Evolutionary conservation across 2,329 filamentous ascomycete genomes (phyloP).

Genomic region (Sporothrix luriei): DNA sequence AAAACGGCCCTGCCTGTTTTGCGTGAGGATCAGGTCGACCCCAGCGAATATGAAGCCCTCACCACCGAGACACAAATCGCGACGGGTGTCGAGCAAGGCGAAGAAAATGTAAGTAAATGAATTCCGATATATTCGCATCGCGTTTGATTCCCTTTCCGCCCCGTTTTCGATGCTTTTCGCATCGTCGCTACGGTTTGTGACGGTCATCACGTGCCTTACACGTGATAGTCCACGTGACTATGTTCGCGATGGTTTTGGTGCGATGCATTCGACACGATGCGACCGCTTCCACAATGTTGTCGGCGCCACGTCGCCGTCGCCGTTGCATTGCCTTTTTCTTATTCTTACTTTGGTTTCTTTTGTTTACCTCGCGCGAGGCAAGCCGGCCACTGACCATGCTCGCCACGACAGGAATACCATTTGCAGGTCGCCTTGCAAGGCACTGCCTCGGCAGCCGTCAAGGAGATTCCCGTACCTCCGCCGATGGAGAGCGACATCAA

Average conservation of each 20-base stretch:
- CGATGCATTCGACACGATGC: constrained; percentile 2
- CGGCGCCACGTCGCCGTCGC: background rate
- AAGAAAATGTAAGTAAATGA: constrained; percentile 83
- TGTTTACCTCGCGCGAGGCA: background rate
- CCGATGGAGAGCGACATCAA: constrained; percentile 66
- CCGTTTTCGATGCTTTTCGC: constrained; percentile 35
- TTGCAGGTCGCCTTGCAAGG: constrained; percentile 75
- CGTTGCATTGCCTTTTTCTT: background rate
- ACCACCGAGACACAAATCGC: constrained; percentile 84
- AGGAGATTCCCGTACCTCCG: constrained; percentile 67
- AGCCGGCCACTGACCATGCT: constrained; percentile 40
- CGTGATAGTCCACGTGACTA: constrained; percentile 44
- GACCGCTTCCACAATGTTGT: constrained; percentile 27
- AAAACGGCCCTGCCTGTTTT: constrained; percentile 87
- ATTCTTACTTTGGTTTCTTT: background rate
- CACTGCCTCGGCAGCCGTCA: constrained; percentile 57
- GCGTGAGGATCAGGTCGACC: constrained; percentile 87
- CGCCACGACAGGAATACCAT: constrained; percentile 77
- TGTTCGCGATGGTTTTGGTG: constrained; percentile 4
- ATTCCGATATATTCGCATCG: constrained; percentile 31
- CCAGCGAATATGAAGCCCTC: constrained; percentile 81
- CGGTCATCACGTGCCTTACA: constrained; percentile 51
- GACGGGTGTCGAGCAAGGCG: constrained; percentile 93
- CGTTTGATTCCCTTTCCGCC: constrained; percentile 34
- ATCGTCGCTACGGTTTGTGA: background rate